These are phyloP conservation scores for Dactylellina cionopaga DNA, from an alignment of 2,329 filamentous ascomycete genomes.

Conservation along the genomic window DNA sequence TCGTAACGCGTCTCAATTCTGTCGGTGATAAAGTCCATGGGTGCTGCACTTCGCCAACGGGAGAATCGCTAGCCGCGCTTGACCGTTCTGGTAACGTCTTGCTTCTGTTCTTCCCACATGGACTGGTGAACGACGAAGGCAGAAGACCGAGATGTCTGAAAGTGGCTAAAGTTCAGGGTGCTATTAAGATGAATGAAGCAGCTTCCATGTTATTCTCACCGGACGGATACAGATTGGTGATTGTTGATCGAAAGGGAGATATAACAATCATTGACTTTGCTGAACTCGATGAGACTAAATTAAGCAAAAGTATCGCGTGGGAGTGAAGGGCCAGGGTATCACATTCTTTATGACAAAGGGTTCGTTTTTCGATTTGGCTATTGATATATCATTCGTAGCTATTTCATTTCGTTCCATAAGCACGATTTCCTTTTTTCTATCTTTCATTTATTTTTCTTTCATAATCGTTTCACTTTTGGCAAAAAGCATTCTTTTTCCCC, in stretches of 20 bases:
- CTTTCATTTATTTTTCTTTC: background rate
- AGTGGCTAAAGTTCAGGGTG: conserved; percentile 49
- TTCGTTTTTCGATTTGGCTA: background rate
- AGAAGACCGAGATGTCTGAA: conserved; percentile 46
- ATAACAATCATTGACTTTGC: conserved; percentile 51
- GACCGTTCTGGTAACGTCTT: conserved; percentile 49
- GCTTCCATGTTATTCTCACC: conserved; percentile 46
- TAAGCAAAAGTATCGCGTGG: conserved; percentile 48
- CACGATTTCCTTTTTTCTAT: background rate
- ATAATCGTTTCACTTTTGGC: background rate
- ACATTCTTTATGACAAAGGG: background rate
- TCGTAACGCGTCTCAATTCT: conserved; percentile 42
- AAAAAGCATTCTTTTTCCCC: background rate
- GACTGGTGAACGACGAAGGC: conserved; percentile 47
- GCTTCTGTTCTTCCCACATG: conserved; percentile 45
- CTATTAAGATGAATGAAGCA: conserved; percentile 50
- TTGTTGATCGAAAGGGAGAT: conserved; percentile 50
- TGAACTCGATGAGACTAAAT: conserved; percentile 46
- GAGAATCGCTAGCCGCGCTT: conserved; percentile 37
- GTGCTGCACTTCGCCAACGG: conserved; percentile 47
- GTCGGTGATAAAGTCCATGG: conserved; percentile 52
- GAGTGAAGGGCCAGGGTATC: conserved; percentile 4
- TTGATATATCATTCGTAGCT: background rate
- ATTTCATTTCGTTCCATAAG: background rate
- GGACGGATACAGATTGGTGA: conserved; percentile 47